These are phyloP conservation scores for Raddia distichophylla DNA, from an alignment of 176 grass and related monocot species.

Conservation along the genomic window DNA sequence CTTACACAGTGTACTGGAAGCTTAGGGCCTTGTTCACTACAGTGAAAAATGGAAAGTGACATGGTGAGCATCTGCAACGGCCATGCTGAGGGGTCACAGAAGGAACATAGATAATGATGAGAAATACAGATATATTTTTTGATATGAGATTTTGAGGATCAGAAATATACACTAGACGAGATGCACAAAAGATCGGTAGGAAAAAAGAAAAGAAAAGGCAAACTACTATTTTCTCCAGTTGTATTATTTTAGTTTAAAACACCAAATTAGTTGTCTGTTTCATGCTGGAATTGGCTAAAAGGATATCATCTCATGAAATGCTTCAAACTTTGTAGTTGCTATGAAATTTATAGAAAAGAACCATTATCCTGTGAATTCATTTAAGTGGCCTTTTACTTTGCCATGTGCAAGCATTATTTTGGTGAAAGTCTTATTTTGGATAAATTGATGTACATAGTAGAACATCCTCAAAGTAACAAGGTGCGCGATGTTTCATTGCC, in stretches of 20 bases:
- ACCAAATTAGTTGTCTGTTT: neutral
- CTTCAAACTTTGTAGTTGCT: neutral
- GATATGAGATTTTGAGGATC: neutral
- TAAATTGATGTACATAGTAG: neutral
- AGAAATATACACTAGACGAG: neutral
- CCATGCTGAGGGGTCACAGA: neutral
- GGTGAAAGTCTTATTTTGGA: neutral
- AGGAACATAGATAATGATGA: neutral
- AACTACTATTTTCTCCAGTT: neutral
- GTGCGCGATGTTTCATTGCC: slow-evolving; percentile 12
- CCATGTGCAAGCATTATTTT: neutral
- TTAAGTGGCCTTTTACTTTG: neutral
- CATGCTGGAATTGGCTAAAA: neutral
- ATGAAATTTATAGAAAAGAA: neutral
- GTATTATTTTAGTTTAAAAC: neutral
- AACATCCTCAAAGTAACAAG: neutral
- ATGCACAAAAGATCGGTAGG: neutral
- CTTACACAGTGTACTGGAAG: neutral
- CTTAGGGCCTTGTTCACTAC: neutral
- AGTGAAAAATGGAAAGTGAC: neutral
- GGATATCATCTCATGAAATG: neutral
- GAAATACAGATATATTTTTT: neutral
- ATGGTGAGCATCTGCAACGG: neutral
- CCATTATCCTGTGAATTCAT: neutral
- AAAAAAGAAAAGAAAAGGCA: slow-evolving; percentile 13